phyloP scores from a whole-genome alignment of 192 early-diverging fungal species.

The Globomyces pollinis-pini region DNA sequence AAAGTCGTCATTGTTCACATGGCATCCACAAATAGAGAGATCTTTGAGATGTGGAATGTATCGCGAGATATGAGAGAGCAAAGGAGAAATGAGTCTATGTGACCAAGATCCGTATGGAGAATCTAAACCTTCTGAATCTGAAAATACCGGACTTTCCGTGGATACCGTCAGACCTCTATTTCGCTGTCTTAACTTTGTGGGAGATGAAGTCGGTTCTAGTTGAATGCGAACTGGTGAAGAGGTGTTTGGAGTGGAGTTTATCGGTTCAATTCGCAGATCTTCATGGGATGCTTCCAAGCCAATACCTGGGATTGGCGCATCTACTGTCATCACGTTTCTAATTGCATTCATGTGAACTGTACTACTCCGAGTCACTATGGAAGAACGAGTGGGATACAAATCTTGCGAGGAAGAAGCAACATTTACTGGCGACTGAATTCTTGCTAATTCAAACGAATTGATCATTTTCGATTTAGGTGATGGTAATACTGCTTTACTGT shows the following conservation, averaged over 20 bases:
- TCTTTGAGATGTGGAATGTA: conserved; percentile 5
- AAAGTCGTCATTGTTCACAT: conserved; percentile 9
- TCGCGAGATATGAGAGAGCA: neutral
- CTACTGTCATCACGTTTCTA: neutral
- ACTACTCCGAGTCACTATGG: no score
- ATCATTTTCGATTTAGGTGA: neutral
- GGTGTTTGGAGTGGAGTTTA: neutral
- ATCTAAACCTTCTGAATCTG: neutral
- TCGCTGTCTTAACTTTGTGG: neutral
- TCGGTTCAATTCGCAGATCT: neutral
- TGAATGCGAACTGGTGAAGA: no score
- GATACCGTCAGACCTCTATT: neutral
- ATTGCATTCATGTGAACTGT: no score
- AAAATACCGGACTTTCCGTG: neutral
- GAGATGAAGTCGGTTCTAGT: neutral
- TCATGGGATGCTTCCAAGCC: neutral
- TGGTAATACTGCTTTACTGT: neutral
- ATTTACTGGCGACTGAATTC: no score
- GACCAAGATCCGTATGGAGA: conserved; percentile 9
- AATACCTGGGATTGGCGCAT: neutral
- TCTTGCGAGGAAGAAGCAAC: no score
- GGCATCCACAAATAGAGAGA: conserved; percentile 8
- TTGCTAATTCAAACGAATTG: no score
- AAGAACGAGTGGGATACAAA: no score
- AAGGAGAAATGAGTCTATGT: conserved; percentile 1